These are phyloP conservation scores for Ziziphus jujuba DNA, from an alignment of 306 rosid genomes.

Conservation along the genomic window DNA sequence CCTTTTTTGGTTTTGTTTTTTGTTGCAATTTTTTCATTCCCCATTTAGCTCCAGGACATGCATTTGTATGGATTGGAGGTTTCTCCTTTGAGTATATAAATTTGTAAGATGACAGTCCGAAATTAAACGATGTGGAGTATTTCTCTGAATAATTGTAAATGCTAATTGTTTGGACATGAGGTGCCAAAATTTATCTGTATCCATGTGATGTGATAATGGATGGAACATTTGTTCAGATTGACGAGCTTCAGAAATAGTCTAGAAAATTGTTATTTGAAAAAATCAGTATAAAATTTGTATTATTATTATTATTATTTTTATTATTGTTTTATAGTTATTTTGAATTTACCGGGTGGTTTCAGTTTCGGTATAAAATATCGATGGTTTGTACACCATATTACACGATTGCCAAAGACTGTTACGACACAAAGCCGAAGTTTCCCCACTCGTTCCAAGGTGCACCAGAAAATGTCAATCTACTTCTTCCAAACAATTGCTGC, in stretches of 20 bases:
- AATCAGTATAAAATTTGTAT: too few species aligned
- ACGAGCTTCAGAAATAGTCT: background rate
- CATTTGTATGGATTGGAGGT: constrained; percentile 23
- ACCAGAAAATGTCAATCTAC: too few species aligned
- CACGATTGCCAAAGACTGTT: too few species aligned
- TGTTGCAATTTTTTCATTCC: background rate
- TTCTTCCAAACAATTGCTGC: too few species aligned
- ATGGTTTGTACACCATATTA: too few species aligned
- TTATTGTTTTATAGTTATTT: too few species aligned
- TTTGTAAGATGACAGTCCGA: constrained; percentile 24
- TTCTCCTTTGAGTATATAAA: constrained; percentile 22
- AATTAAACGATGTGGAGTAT: constrained; percentile 5
- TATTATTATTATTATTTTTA: too few species aligned
- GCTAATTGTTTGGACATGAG: background rate
- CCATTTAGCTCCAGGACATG: constrained; percentile 13
- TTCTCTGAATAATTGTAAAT: constrained; percentile 11
- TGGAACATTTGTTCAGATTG: background rate
- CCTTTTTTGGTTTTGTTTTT: background rate
- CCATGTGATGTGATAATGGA: background rate
- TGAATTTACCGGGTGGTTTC: too few species aligned
- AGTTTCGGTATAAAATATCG: too few species aligned
- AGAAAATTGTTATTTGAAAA: too few species aligned
- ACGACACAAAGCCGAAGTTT: too few species aligned
- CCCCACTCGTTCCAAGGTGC: too few species aligned
- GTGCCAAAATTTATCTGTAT: constrained; percentile 19